These are phyloP conservation scores for Mycena haematopus DNA, from an alignment of 768 basidiomycete species.

Conservation along the genomic window DNA sequence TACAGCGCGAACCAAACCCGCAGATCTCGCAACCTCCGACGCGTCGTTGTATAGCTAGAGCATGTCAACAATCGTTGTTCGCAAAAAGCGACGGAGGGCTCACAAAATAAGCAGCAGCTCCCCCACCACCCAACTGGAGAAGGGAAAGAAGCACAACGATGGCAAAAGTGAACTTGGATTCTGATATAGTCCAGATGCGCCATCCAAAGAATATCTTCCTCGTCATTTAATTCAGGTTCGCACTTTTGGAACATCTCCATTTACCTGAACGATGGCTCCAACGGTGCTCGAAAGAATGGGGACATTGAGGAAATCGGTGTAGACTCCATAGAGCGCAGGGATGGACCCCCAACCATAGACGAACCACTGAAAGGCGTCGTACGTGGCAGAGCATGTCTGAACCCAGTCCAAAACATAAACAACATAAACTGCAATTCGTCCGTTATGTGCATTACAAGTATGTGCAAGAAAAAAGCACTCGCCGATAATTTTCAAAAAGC, in stretches of 20 bases:
- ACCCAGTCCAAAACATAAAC: slow-evolving; percentile 31
- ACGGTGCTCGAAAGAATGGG: slow-evolving; percentile 29
- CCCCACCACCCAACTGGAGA: slow-evolving; percentile 26
- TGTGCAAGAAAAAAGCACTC: not conserved
- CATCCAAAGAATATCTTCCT: slow-evolving; percentile 31
- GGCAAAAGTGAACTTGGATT: slow-evolving; percentile 12
- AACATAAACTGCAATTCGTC: slow-evolving; percentile 22
- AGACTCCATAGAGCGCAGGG: slow-evolving; percentile 15
- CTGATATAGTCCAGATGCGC: slow-evolving; percentile 28
- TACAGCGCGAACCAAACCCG: slow-evolving; percentile 17
- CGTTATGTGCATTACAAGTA: not conserved
- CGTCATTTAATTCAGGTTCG: not conserved
- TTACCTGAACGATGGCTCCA: slow-evolving; percentile 30
- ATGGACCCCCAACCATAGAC: slow-evolving; percentile 30
- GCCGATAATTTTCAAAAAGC: slow-evolving; percentile 24
- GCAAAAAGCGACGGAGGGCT: not conserved
- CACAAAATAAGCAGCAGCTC: slow-evolving; percentile 24
- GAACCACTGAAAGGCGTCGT: slow-evolving; percentile 33
- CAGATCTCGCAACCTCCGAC: slow-evolving; percentile 7
- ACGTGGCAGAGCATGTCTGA: slow-evolving; percentile 31
- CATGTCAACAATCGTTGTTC: not conserved
- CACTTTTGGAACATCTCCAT: not conserved
- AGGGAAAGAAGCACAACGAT: slow-evolving; percentile 20
- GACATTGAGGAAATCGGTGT: slow-evolving; percentile 28
- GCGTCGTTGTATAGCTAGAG: slow-evolving; percentile 2